Evolutionary conservation across 495 filamentous ascomycete genomes (phyloP), one percentile per base, ranked within the genome.

Genomic region (Podospora anserina): DNA sequence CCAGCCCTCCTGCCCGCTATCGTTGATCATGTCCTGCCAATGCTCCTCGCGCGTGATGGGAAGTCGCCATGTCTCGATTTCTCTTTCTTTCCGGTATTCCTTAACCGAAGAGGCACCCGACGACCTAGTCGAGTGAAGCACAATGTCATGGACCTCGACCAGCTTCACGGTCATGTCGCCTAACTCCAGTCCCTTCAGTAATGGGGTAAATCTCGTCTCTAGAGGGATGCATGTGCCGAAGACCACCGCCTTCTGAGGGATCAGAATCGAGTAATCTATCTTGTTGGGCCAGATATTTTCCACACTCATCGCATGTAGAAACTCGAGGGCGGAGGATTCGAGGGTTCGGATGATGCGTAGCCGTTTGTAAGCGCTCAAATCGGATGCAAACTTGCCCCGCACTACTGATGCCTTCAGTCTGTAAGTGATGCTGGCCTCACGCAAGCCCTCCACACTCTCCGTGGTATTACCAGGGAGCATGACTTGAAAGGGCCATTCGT

Each of bases 281-380:
- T 99, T 99, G 78, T 94, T 91, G 13, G 91, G 88, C 95, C 95
- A 99, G 66, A 95, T 87, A 73, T 96, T 96, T 77, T 96, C 91
- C 64, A 96, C 89, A n/a, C 90, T 93, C 92, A 94, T 93, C 13
- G 91, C 90, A 75, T 95, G 91, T 19, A 90, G 87, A 68, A 95
- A 83, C 75, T 97, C 94, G 67, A 95, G 83, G 32, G 91, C 89
- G 55, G 90, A 89, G 18, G 91, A 84, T 39, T 92, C 90, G 63
- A 97, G 80, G 4, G 94, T 97, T 63, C 95, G 85, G 60, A 99
- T 90, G 68, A 99, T 89, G 20, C 95, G 87, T 64, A 99, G 79
- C 59, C 92, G 92, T 76, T 91, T 92, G 68, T 88, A 88, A 13
- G 91, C 87, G 63, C 89, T 83, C 16, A 95, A 82, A 69, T 96